Percentiles rank a stretch among this genome's conserved stretches.
Evolutionary conservation across 148 eudicot genomes (phyloP).

Genomic region (Camellia granthamiana): DNA sequence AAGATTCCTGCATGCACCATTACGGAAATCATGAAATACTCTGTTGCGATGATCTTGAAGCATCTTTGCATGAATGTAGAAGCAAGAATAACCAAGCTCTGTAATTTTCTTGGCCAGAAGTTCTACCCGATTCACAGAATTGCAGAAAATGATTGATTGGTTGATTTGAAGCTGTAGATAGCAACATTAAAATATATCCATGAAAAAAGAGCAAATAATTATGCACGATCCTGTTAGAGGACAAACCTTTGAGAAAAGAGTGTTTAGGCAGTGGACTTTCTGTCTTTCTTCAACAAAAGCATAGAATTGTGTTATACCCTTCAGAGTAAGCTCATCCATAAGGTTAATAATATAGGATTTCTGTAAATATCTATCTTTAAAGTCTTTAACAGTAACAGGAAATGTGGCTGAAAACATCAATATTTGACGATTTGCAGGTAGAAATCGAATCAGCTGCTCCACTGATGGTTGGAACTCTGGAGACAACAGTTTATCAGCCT

Average conservation of each 20-base stretch:
- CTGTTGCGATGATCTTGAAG: constrained; percentile 91
- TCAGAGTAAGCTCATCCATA: constrained; percentile 92
- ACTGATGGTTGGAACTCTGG: constrained; percentile 87
- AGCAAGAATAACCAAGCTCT: constrained; percentile 89
- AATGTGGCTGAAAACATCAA: constrained; percentile 94
- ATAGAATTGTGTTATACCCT: constrained; percentile 80
- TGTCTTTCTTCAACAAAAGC: constrained; percentile 96
- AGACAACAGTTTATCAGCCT: constrained; percentile 91
- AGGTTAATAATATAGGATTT: constrained; percentile 82
- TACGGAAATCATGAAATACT: constrained; percentile 89
- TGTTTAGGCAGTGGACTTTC: constrained; percentile 83
- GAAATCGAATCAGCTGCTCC: constrained; percentile 68
- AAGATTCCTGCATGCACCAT: constrained; percentile 94
- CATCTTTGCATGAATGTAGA: constrained; percentile 93
- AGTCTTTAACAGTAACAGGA: constrained; percentile 85
- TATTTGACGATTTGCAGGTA: constrained; percentile 67
- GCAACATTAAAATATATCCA: not conserved
- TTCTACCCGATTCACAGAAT: constrained; percentile 92
- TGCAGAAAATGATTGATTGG: constrained; percentile 93
- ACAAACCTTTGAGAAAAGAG: constrained; percentile 90
- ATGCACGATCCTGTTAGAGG: constrained; percentile 5
- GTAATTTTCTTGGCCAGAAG: constrained; percentile 87
- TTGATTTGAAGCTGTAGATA: constrained; percentile 85
- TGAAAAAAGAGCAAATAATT: not conserved
- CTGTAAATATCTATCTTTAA: constrained; percentile 65